Evolutionary conservation across 768 basidiomycete species (phyloP), one percentile per base, ranked within the genome.

Genomic region (Clitopilus passeckerianus): DNA sequence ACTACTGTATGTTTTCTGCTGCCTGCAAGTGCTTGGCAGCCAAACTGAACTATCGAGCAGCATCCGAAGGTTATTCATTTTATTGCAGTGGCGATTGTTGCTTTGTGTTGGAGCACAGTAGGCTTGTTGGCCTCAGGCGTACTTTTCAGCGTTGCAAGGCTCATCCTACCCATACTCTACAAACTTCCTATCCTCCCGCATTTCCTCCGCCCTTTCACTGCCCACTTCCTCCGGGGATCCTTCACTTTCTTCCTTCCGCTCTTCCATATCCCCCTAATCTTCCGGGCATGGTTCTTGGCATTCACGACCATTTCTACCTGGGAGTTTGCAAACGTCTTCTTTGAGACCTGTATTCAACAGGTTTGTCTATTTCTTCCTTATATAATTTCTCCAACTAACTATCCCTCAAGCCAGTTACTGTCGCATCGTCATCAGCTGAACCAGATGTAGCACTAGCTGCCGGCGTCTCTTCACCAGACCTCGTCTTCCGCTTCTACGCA

Each of bases 321-420:
- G 91, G 89, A 91, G 67, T 75, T 81, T 6, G 72, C 86, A 0
- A 84, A 86, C 37, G 73, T 71, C 0, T 61, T 89, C 5, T 91
- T 91, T 60, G 86, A 88, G 20, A 70, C 74, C 8, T 79, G 79
- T 35, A 75, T 87, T 55, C 74, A 84, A 0, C 82, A 86, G 75
- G 88, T 87, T 58, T 15, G 75, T 62, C 34, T 12, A 9, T 7
- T 30, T 7, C 3, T 30, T 24, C 58, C 52, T 16, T 18, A n/a
- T 53, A 23, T 53, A 34, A 12, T 22, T 14, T 53, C 9, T 7
- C 43, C 30, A 35, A 56, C 9, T 20, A 24, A 34, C 6, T 52
- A 16, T 59, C 50, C 59, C 35, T 55, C 46, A 60, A 89, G 84
- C 80, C 83, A 1, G 68, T 85, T 22, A 64, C 72, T 1, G 75